Percentiles rank a stretch among this genome's conserved stretches.
Conservation (phyloP, 2,329 filamentous ascomycete genomes). For the Teratosphaeria destructans region DNA sequence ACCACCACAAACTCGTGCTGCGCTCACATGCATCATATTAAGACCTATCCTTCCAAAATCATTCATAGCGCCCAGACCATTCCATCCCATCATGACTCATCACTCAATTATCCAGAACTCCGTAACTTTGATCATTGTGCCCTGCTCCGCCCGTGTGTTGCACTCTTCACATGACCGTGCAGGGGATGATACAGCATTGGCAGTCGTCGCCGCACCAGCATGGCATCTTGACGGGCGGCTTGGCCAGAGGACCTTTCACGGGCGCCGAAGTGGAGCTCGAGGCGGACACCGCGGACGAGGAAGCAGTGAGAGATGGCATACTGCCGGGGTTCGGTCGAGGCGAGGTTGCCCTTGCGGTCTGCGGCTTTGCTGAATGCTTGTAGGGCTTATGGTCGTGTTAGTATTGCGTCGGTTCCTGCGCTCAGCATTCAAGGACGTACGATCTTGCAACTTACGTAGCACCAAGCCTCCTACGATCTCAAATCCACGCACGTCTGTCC, state of each 20-base stretch:
- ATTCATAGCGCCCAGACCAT: neutral
- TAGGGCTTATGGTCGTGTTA: neutral
- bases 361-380: neutral
- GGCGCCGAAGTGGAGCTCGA: slow-evolving; percentile 10
- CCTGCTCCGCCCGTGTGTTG: neutral
- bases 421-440: neutral
- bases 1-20: neutral
- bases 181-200: slow-evolving; percentile 18
- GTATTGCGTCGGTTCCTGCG: neutral
- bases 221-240: slow-evolving; percentile 20
- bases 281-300: neutral
- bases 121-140: neutral
- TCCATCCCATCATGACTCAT: neutral
- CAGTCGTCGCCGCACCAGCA: slow-evolving; percentile 26
- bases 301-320: neutral
- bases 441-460: neutral
- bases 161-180: slow-evolving; percentile 13
- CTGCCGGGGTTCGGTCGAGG: neutral
- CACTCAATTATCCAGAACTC: neutral
- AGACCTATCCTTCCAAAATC: neutral
- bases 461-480: neutral
- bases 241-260: slow-evolving; percentile 11
- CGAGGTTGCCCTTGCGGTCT: neutral
- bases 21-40: neutral
- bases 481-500: neutral